These are phyloP conservation scores for Claviceps spartinae DNA, from an alignment of 2,329 filamentous ascomycete genomes.

Conservation along the genomic window DNA sequence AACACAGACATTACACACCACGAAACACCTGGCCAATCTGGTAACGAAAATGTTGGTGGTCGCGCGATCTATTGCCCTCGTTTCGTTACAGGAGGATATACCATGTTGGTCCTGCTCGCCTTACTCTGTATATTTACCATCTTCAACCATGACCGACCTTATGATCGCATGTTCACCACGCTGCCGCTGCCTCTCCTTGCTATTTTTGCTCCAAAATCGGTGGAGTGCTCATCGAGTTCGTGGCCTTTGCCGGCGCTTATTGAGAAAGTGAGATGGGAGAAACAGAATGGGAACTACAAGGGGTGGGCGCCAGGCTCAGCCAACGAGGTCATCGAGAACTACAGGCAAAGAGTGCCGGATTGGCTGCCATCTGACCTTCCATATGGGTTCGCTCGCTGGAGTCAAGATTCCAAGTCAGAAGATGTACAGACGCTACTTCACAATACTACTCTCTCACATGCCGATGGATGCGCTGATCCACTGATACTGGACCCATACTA, in stretches of 20 bases:
- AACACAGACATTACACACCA: neutral
- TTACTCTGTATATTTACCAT: slow-evolving; percentile 12
- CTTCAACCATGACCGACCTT: slow-evolving; percentile 18
- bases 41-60: slow-evolving; percentile 3
- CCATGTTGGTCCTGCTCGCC: slow-evolving; percentile 8
- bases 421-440: neutral
- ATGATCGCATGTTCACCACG: slow-evolving; percentile 18
- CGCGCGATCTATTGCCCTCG: slow-evolving; percentile 8
- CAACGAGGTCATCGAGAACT: slow-evolving; percentile 13
- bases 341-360: slow-evolving; percentile 13
- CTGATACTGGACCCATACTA: slow-evolving; percentile 13
- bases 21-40: neutral
- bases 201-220: slow-evolving; percentile 14
- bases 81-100: slow-evolving; percentile 8
- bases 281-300: slow-evolving; percentile 16
- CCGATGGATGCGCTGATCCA: slow-evolving; percentile 2
- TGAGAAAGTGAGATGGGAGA: slow-evolving; percentile 13
- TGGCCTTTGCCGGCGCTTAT: slow-evolving; percentile 20
- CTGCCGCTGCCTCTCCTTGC: slow-evolving; percentile 18
- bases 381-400: slow-evolving; percentile 18
- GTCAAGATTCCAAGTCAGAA: slow-evolving; percentile 12
- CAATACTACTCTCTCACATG: neutral
- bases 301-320: slow-evolving; percentile 18
- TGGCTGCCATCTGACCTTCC: slow-evolving; percentile 17
- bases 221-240: slow-evolving; percentile 14